phyloP scores from a whole-genome alignment of 164 flowering plant genomes.

The Platanus orientalis region DNA sequence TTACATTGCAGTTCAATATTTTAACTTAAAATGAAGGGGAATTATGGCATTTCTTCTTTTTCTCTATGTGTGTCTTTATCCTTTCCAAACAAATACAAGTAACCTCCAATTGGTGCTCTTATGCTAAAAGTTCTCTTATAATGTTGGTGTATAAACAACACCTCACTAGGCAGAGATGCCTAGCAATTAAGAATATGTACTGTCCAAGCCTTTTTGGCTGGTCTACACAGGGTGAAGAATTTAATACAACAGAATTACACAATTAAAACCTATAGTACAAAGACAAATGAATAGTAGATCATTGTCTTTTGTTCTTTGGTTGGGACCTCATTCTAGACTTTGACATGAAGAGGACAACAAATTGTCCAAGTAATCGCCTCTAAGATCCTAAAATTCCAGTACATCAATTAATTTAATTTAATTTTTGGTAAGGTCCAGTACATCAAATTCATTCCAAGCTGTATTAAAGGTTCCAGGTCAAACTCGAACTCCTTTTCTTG shows the following conservation, averaged over 20 bases:
- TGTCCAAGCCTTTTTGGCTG: neutral
- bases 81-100: no score
- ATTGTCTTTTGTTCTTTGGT: neutral
- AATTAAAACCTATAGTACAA: neutral
- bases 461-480: constrained; percentile 80
- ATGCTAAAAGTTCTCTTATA: neutral
- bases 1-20: no score
- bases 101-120: no score
- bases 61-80: no score
- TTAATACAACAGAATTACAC: neutral
- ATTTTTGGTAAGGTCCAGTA: no score
- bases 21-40: no score
- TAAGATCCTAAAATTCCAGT: constrained; percentile 74
- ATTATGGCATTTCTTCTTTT: no score
- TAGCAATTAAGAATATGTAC: constrained; percentile 3
- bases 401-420: no score
- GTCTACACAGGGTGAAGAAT: neutral
- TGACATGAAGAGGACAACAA: constrained; percentile 43
- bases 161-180: neutral
- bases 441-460: constrained; percentile 37
- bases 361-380: constrained; percentile 63
- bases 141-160: constrained; percentile 2
- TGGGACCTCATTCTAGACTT: neutral
- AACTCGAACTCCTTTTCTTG: constrained; percentile 55
- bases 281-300: no score